Evolutionary conservation across 805 yeast species (phyloP).

Genomic region (Pichia exigua): DNA sequence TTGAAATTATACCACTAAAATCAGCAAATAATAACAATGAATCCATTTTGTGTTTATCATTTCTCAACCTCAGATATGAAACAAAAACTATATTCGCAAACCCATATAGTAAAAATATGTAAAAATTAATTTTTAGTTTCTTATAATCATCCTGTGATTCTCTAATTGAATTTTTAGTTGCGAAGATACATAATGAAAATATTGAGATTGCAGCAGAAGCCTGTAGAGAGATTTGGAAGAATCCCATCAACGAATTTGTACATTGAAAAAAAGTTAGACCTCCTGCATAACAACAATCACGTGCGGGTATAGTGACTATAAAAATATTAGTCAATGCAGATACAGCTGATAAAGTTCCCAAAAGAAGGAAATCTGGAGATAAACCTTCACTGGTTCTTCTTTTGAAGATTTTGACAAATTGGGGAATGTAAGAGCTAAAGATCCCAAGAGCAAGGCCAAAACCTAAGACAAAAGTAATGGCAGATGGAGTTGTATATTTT

Average conservation of each 20-base stretch:
- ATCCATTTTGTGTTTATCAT: conserved; percentile 1
- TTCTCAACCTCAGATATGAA: conserved; percentile 7
- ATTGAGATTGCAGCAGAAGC: conserved; percentile 52
- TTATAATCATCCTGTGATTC: conserved; percentile 40
- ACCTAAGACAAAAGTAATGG: conserved; percentile 41
- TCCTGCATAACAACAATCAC: conserved; percentile 48
- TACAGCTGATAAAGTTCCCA: conserved; percentile 65
- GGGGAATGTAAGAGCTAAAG: conserved; percentile 66
- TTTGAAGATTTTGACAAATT: conserved; percentile 49
- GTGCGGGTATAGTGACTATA: conserved; percentile 50
- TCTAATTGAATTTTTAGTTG: conserved; percentile 38
- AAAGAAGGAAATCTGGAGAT: conserved; percentile 60
- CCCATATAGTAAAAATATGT: conserved; percentile 33
- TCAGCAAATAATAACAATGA: conserved; percentile 39
- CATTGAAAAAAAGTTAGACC: conserved; percentile 47
- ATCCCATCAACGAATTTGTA: conserved; percentile 54
- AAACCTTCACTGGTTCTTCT: conserved; percentile 70
- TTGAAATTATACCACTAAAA: conserved; percentile 56
- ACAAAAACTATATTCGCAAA: conserved; percentile 26
- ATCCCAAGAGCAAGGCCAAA: conserved; percentile 57
- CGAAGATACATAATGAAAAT: conserved; percentile 43
- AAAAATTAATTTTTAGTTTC: conserved; percentile 34
- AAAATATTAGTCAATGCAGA: conserved; percentile 61
- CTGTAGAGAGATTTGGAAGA: conserved; percentile 61
- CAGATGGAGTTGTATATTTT: conserved; percentile 34